A percentile compares a stretch with the other conserved stretches of the same genome.
Conservation (phyloP, 2,329 filamentous ascomycete species). For the Neofusicoccum parvum region DNA sequence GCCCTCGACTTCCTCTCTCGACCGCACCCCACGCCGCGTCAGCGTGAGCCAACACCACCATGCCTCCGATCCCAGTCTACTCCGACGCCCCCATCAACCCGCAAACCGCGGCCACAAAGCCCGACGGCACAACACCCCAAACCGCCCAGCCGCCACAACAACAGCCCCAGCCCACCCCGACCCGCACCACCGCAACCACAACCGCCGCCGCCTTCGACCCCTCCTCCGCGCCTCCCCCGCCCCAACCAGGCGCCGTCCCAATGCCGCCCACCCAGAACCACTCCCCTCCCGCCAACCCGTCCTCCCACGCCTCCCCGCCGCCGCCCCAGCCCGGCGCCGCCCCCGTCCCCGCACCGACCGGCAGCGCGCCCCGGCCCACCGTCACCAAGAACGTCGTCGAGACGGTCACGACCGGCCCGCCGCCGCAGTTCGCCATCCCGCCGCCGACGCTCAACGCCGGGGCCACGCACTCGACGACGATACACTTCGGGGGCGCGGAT, state of each 20-base stretch:
- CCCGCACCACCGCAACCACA: slow-evolving; percentile 38
- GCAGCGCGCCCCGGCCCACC: slow-evolving; percentile 28
- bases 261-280: slow-evolving; percentile 20
- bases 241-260: slow-evolving; percentile 35
- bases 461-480: slow-evolving; percentile 36
- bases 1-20: not conserved
- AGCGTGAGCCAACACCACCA: slow-evolving; percentile 30
- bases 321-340: slow-evolving; percentile 43
- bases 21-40: not conserved
- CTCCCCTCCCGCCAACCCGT: not conserved
- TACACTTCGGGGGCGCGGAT: slow-evolving; percentile 40
- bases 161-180: slow-evolving; percentile 32
- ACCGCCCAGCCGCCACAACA: slow-evolving; percentile 34
- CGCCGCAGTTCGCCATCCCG: slow-evolving; percentile 44
- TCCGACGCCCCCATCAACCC: slow-evolving; percentile 50
- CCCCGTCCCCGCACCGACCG: slow-evolving; percentile 42
- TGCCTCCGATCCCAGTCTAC: slow-evolving; percentile 52
- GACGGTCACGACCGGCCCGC: slow-evolving; percentile 36
- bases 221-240: slow-evolving; percentile 33
- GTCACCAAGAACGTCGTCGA: slow-evolving; percentile 31
- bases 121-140: slow-evolving; percentile 32
- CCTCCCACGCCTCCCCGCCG: slow-evolving; percentile 30
- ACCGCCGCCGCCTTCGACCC: slow-evolving; percentile 28
- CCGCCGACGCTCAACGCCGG: slow-evolving; percentile 38
- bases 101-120: slow-evolving; percentile 24